Evolutionary conservation across 148 eudicot species (phyloP).

Genomic region (Rheum nobile): DNA sequence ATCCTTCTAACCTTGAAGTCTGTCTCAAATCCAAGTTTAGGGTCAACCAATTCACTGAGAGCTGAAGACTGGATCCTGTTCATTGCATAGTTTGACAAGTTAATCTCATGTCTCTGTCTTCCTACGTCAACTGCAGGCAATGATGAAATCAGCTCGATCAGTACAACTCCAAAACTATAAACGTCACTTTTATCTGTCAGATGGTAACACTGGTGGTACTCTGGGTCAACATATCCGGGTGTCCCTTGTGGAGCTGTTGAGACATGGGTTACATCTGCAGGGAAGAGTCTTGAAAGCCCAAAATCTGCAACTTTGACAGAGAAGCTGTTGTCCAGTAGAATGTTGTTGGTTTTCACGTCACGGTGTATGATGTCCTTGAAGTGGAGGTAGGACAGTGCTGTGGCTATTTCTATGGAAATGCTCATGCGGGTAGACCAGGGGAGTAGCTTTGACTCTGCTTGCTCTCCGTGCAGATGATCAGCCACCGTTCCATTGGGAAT

Average conservation of each 20-base stretch:
- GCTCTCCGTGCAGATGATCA: constrained; percentile 43
- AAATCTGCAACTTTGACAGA: constrained; percentile 61
- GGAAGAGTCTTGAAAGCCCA: constrained; percentile 49
- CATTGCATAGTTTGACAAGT: constrained; percentile 36
- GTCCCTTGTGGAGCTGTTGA: constrained; percentile 70
- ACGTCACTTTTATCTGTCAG: constrained; percentile 55
- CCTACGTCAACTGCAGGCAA: constrained; percentile 37
- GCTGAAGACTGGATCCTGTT: constrained; percentile 25
- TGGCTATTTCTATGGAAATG: constrained; percentile 47
- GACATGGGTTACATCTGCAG: constrained; percentile 36
- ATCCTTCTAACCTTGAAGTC: constrained; percentile 21
- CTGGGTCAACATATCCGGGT: constrained; percentile 53
- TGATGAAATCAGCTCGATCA: constrained; percentile 52
- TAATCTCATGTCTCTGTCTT: constrained; percentile 35
- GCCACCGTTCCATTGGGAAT: constrained; percentile 47
- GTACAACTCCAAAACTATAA: constrained; percentile 52
- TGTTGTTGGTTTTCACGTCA: constrained; percentile 49
- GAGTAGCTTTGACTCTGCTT: constrained; percentile 13
- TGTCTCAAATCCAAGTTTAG: constrained; percentile 26
- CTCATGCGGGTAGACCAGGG: constrained; percentile 38
- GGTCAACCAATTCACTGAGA: constrained; percentile 29
- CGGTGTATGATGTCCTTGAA: constrained; percentile 42
- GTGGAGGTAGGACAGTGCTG: constrained; percentile 48
- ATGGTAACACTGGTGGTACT: constrained; percentile 43
- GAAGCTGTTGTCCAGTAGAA: constrained; percentile 36